These are phyloP conservation scores for Talaromyces pinophilus DNA, from an alignment of 2,329 filamentous ascomycete species.

Conservation along the genomic window DNA sequence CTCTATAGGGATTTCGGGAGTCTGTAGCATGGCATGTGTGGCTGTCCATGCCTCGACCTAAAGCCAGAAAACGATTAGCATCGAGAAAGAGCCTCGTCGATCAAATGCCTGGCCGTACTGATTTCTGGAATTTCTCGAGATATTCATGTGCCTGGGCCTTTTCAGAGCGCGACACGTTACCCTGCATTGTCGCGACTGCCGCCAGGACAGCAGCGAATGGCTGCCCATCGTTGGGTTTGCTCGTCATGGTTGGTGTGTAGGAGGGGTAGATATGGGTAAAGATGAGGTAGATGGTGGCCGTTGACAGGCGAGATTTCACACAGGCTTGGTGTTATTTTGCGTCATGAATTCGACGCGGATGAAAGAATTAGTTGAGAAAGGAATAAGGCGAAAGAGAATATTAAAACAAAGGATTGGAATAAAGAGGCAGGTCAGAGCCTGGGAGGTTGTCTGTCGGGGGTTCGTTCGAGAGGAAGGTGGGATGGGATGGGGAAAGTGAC, in stretches of 20 bases:
- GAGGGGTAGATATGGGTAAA: slow-evolving; percentile 20
- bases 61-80: slow-evolving; percentile 15
- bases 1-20: slow-evolving; percentile 71
- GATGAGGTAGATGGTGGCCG: slow-evolving; percentile 8
- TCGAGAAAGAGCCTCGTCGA: background rate
- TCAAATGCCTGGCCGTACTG: slow-evolving; percentile 60
- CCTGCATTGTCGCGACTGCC: slow-evolving; percentile 86
- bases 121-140: slow-evolving; percentile 96
- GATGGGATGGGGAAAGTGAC: slow-evolving; percentile 20
- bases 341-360: slow-evolving; percentile 15
- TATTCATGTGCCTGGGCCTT: slow-evolving; percentile 92
- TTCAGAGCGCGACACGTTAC: slow-evolving; percentile 74
- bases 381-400: background rate
- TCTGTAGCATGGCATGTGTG: slow-evolving; percentile 83
- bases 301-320: slow-evolving; percentile 12
- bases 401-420: slow-evolving; percentile 10
- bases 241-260: slow-evolving; percentile 60
- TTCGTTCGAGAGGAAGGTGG: slow-evolving; percentile 25
- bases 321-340: slow-evolving; percentile 5
- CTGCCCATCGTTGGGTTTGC: slow-evolving; percentile 64
- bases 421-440: slow-evolving; percentile 19
- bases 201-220: slow-evolving; percentile 82
- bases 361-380: background rate
- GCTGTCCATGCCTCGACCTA: slow-evolving; percentile 89
- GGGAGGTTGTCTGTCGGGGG: slow-evolving; percentile 29